Evolutionary conservation across 805 yeast species (phyloP).

Genomic region (Tetrapisispora pingtungensis): DNA sequence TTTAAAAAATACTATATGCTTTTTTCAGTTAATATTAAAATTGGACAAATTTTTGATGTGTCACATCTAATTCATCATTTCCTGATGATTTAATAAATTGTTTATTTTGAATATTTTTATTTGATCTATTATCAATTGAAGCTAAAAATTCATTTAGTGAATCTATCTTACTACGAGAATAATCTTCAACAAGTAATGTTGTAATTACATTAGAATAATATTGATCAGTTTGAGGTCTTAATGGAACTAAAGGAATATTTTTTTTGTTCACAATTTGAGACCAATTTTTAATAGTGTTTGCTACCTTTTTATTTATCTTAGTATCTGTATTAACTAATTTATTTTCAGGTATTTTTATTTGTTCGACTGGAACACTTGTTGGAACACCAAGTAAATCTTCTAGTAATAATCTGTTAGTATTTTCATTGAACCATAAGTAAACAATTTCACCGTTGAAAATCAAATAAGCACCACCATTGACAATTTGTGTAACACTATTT

Average conservation of each 20-base stretch:
- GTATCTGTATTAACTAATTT: constrained; percentile 65
- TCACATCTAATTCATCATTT: constrained; percentile 16
- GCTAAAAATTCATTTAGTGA: constrained; percentile 60
- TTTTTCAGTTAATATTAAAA: constrained; percentile 9
- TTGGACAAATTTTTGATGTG: constrained; percentile 29
- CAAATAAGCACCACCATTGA: constrained; percentile 68
- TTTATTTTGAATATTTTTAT: constrained; percentile 41
- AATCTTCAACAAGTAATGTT: constrained; percentile 66
- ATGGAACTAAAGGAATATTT: constrained; percentile 19
- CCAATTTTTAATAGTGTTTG: constrained; percentile 50
- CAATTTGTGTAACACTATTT: constrained; percentile 29
- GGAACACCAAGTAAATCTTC: constrained; percentile 67
- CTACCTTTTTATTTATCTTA: constrained; percentile 55
- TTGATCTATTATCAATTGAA: constrained; percentile 55
- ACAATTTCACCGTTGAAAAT: constrained; percentile 57
- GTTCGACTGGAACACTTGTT: constrained; percentile 12
- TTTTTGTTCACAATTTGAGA: constrained; percentile 15
- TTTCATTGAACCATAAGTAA: constrained; percentile 58
- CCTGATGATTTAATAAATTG: constrained; percentile 21
- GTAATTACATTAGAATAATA: constrained; percentile 31
- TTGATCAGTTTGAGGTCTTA: constrained; percentile 27
- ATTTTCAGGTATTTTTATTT: constrained; percentile 27
- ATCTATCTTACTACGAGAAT: constrained; percentile 40
- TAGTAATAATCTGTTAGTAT: constrained; percentile 55
- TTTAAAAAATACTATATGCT: too few relatives aligned